These are phyloP conservation scores for Mycocentrospora acerina DNA, from an alignment of 2,329 filamentous ascomycete species.

Conservation along the genomic window DNA sequence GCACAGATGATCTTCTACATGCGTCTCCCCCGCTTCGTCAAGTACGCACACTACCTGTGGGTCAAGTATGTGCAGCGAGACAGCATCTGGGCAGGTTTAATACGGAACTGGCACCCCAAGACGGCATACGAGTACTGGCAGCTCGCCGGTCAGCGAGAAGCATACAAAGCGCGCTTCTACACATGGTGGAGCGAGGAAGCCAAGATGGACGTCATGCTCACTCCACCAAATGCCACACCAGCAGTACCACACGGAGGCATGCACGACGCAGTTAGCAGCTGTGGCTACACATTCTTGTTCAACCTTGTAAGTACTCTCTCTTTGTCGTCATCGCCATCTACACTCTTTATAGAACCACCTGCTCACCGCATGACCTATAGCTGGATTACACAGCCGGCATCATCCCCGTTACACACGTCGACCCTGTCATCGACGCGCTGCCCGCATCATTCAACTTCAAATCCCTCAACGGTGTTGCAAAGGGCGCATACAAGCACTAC, in stretches of 20 bases:
- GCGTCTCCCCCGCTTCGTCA: slow-evolving; percentile 69
- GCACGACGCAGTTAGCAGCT: slow-evolving; percentile 80
- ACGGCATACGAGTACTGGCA: slow-evolving; percentile 79
- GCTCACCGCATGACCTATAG: slow-evolving; percentile 41
- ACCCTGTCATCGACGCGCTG: slow-evolving; percentile 66
- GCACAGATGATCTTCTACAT: slow-evolving; percentile 74
- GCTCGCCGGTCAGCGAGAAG: slow-evolving; percentile 74
- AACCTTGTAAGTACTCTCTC: slow-evolving; percentile 66
- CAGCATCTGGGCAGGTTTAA: slow-evolving; percentile 72
- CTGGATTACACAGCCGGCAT: slow-evolving; percentile 85
- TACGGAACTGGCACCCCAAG: slow-evolving; percentile 73
- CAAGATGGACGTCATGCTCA: slow-evolving; percentile 74
- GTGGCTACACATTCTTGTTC: slow-evolving; percentile 92
- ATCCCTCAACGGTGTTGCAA: slow-evolving; percentile 75
- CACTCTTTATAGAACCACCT: too few relatives aligned
- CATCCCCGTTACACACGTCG: slow-evolving; percentile 82
- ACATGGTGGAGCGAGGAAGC: slow-evolving; percentile 75
- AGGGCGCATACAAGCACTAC: slow-evolving; percentile 84
- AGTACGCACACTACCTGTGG: slow-evolving; percentile 86
- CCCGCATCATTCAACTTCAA: slow-evolving; percentile 61
- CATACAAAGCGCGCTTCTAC: slow-evolving; percentile 76
- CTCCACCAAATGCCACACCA: slow-evolving; percentile 86
- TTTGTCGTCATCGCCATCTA: background rate
- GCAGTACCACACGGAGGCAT: slow-evolving; percentile 86
- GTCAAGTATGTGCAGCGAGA: slow-evolving; percentile 82